These are phyloP conservation scores for Isoetes taiwanensis DNA, from an alignment of 75 land plant genomes.

Conservation along the genomic window DNA sequence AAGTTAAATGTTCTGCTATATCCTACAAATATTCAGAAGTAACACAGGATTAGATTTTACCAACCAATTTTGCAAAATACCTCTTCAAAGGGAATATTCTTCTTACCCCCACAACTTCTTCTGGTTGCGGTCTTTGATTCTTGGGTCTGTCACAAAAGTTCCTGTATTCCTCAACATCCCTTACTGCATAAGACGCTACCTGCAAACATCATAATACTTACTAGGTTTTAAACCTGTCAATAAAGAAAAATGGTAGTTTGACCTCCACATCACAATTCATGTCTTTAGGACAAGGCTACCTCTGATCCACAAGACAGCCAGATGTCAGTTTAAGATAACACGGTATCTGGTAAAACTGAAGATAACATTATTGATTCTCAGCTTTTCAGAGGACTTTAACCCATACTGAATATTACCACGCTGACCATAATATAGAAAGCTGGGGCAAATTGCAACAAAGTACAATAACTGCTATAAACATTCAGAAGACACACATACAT, in stretches of 20 bases:
- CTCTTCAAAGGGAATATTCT: no score
- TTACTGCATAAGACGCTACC: constrained; percentile 78
- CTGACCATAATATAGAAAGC: not conserved
- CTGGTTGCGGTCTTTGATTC: constrained; percentile 71
- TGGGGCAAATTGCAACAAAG: not conserved
- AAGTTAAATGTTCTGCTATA: constrained; percentile 75
- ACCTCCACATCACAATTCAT: constrained; percentile 99
- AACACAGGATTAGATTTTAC: no score
- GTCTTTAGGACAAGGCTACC: constrained; percentile 97
- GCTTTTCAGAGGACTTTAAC: not conserved
- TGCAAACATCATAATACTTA: no score
- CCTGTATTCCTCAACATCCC: constrained; percentile 87
- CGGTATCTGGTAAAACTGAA: no score
- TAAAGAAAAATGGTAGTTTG: constrained; percentile 2
- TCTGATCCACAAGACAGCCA: constrained; percentile 46
- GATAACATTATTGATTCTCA: no score
- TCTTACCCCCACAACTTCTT: constrained; percentile 76
- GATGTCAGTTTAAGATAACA: no score
- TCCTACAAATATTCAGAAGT: constrained; percentile 65
- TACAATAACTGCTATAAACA: not conserved
- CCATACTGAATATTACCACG: not conserved
- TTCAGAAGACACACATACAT: constrained; percentile 37
- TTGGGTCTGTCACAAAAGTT: constrained; percentile 89
- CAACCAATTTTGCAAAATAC: no score
- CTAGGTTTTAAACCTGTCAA: no score